Percentiles rank a stretch among this genome's conserved stretches.
phyloP scores from a whole-genome alignment of 2,329 filamentous ascomycete species.

The Sporothrix protearum region DNA sequence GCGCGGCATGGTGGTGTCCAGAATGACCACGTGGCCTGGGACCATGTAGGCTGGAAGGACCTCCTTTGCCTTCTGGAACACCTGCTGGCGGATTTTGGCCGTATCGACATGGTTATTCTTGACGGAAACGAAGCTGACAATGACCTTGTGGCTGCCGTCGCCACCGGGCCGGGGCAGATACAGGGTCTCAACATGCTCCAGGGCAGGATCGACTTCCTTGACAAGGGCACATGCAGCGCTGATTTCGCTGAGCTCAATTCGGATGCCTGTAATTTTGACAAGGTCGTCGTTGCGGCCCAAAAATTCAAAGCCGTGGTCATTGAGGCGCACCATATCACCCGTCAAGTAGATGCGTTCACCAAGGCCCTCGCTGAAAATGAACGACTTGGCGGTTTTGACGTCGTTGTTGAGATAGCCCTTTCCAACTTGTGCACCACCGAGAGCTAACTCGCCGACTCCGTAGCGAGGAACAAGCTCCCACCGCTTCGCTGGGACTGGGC shows the following conservation, averaged over 20 bases:
- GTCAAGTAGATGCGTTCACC: slow-evolving; percentile 40
- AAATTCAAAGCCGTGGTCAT: slow-evolving; percentile 52
- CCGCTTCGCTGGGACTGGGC: background rate
- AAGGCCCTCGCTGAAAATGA: slow-evolving; percentile 25
- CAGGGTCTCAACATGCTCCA: slow-evolving; percentile 39
- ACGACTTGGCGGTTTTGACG: slow-evolving; percentile 28
- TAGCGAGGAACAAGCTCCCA: slow-evolving; percentile 49
- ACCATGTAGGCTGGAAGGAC: slow-evolving; percentile 35
- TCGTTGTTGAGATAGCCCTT: slow-evolving; percentile 50
- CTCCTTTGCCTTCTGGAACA: slow-evolving; percentile 21
- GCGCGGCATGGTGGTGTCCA: slow-evolving; percentile 34
- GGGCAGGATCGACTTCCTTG: slow-evolving; percentile 33
- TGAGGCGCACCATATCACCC: slow-evolving; percentile 52
- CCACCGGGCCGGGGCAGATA: slow-evolving; percentile 34
- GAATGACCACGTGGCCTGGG: slow-evolving; percentile 35
- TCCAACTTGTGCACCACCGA: slow-evolving; percentile 53
- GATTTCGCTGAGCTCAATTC: slow-evolving; percentile 54
- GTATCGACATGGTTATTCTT: slow-evolving; percentile 14
- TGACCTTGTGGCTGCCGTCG: slow-evolving; percentile 33
- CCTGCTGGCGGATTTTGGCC: slow-evolving; percentile 12
- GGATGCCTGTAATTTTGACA: slow-evolving; percentile 61
- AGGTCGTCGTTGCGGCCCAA: slow-evolving; percentile 59
- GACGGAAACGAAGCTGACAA: slow-evolving; percentile 38
- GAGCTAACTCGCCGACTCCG: slow-evolving; percentile 48
- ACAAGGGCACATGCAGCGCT: slow-evolving; percentile 35